Conservation (phyloP, 1,284 basidiomycete genomes). For the Vanrija humicola region DNA sequence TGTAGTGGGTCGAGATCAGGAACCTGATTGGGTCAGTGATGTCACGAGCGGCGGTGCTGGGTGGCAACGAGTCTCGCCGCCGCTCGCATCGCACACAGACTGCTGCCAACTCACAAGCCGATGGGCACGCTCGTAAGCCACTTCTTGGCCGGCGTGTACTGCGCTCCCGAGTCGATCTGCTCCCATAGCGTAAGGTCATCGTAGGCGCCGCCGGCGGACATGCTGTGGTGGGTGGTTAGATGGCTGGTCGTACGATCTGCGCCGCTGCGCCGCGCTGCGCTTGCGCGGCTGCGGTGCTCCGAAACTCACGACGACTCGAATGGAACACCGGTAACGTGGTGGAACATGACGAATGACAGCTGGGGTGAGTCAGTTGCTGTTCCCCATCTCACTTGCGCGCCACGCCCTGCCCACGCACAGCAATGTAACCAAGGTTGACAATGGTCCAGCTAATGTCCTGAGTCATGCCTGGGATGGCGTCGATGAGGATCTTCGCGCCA, state of each 20-base stretch:
- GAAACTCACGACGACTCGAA: conserved; percentile 64
- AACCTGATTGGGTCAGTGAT: conserved; percentile 58
- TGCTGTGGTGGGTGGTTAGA: conserved; percentile 14
- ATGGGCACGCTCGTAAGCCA: conserved; percentile 93
- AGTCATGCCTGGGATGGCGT: conserved; percentile 89
- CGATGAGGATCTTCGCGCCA: conserved; percentile 84
- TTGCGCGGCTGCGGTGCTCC: too few relatives aligned
- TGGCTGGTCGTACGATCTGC: not conserved
- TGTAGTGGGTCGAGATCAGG: conserved; percentile 96
- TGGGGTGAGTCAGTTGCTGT: conserved; percentile 41
- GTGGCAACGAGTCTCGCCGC: too few relatives aligned
- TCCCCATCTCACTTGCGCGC: too few relatives aligned
- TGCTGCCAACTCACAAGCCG: conserved; percentile 63
- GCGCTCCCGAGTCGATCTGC: conserved; percentile 97
- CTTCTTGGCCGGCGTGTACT: conserved; percentile 98
- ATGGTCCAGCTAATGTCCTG: conserved; percentile 95
- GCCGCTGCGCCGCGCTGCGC: too few relatives aligned
- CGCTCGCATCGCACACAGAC: too few relatives aligned
- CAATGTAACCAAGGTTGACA: conserved; percentile 86
- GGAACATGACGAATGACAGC: conserved; percentile 98
- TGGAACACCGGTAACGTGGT: conserved; percentile 94
- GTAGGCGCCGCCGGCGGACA: conserved; percentile 78
- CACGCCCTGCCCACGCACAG: conserved; percentile 58
- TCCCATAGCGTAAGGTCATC: conserved; percentile 98
- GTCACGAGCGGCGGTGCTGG: not conserved